Base-by-base conservation (phyloP, 805 yeast species). In the Sugiyamaella chiloensis region DNA sequence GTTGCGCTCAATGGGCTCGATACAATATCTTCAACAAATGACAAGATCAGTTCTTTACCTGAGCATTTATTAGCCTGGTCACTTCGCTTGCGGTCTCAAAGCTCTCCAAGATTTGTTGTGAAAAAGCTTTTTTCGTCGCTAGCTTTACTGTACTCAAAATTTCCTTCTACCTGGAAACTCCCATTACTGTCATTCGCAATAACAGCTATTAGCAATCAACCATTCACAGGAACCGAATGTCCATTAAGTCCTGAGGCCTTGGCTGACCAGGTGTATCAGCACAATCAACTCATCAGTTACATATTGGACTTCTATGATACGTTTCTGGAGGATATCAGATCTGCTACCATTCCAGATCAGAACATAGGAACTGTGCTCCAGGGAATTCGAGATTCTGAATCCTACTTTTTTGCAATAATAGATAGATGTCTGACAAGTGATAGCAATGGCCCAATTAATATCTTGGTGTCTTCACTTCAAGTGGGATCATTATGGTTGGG, bases 121-220 rank as follows among this genome's bases (percentile, higher is more conserved):
- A 74, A 71, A 50, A 85, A 85, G 57, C 60, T 85, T 44, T 62
- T 84, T 44, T 74, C 85, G 5, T 75, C 80, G 42, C 56, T 82
- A 24, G 70, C 81, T 2, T 59, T 78, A 27, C 58, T 79, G 2
- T 83, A 69, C 60, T 63, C 73, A 27, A 63, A 66, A 40, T 64
- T 70, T 48, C 66, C 64, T 35, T 48, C 57, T 1, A 42, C 50
- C 2, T 78, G 81, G 76, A 39, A 46, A 4, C 57, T 70, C 42
- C 80, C 56, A 11, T 31, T 62, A 2, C 26, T 32, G 11, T 52
- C 59, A 1, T 21, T 47, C 9, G 24, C 42, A n/a, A 11, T 24
- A 2, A 14, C 37, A 16, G 20, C 20, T 9, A 9, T 34, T 4
- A 16, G 21, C 5, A 14, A 16, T 19, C 37, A 34, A 21, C 37